A percentile compares a stretch with the other conserved stretches of the same genome.
Conservation (phyloP, 1,284 basidiomycete genomes). For the Macrocystidia cucumis region DNA sequence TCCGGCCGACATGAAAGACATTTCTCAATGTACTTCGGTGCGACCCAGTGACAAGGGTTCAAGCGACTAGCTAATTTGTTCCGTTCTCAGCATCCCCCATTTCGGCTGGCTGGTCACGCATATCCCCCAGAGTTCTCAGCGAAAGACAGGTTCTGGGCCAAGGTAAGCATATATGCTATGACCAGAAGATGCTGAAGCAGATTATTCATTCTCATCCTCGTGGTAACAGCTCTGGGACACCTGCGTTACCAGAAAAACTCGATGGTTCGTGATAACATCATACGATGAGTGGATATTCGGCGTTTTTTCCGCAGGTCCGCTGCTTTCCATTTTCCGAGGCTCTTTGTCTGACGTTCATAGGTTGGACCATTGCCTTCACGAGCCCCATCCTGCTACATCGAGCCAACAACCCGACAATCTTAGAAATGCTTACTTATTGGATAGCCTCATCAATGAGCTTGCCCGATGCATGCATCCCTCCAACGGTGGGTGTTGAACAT, state of each 20-base stretch:
- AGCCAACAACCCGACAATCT: constrained; percentile 31
- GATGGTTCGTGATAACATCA: constrained; percentile 61
- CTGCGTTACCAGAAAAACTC: constrained; percentile 42
- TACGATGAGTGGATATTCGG: constrained; percentile 70
- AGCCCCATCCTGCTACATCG: constrained; percentile 34
- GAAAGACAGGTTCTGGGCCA: constrained; percentile 56
- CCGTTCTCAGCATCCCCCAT: constrained; percentile 29
- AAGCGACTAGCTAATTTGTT: neutral
- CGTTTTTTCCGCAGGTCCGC: constrained; percentile 49
- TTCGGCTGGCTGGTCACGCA: constrained; percentile 19
- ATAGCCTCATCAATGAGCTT: constrained; percentile 38
- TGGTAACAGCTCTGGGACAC: constrained; percentile 53
- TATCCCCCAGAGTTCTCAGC: constrained; percentile 25
- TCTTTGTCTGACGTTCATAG: constrained; percentile 22
- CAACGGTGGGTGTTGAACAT: constrained; percentile 32
- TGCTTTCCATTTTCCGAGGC: neutral
- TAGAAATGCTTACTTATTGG: constrained; percentile 46
- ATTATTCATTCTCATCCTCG: constrained; percentile 4
- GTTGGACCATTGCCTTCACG: constrained; percentile 45
- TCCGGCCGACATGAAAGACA: constrained; percentile 44
- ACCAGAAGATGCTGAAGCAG: neutral
- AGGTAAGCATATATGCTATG: constrained; percentile 30
- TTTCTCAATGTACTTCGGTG: constrained; percentile 40
- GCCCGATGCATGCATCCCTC: constrained; percentile 27
- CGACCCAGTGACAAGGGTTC: constrained; percentile 3